phyloP scores from a whole-genome alignment of 768 basidiomycete genomes.

The Tricholoma sp. region DNA sequence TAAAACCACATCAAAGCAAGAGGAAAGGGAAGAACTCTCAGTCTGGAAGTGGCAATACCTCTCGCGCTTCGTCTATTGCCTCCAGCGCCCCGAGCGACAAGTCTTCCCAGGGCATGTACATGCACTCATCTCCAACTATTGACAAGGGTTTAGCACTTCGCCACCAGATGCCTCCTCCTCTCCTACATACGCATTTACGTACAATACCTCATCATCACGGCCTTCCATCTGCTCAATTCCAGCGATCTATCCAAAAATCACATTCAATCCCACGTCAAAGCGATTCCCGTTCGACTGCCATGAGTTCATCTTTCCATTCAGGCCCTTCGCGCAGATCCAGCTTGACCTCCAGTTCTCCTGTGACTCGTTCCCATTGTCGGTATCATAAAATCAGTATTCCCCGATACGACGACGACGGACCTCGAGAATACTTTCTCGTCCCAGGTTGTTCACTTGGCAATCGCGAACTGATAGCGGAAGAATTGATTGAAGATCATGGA shows the following conservation, averaged over 20 bases:
- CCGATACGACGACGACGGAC: slow-evolving; percentile 40
- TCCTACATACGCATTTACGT: slow-evolving; percentile 16
- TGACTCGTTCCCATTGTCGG: slow-evolving; percentile 65
- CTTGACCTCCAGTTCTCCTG: slow-evolving; percentile 36
- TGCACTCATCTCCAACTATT: slow-evolving; percentile 27
- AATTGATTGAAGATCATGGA: slow-evolving; percentile 59
- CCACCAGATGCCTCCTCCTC: slow-evolving; percentile 15
- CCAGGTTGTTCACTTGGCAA: slow-evolving; percentile 65
- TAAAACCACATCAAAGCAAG: slow-evolving; percentile 18
- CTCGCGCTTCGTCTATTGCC: slow-evolving; percentile 47
- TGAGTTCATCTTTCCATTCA: slow-evolving; percentile 10
- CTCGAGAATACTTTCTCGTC: slow-evolving; percentile 57
- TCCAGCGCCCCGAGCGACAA: slow-evolving; percentile 30
- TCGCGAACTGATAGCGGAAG: slow-evolving; percentile 49
- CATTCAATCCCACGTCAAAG: slow-evolving; percentile 3
- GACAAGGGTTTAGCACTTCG: slow-evolving; percentile 19
- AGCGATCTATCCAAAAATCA: slow-evolving; percentile 10
- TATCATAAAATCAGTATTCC: slow-evolving; percentile 67
- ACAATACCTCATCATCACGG: slow-evolving; percentile 30
- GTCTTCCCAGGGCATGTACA: slow-evolving; percentile 9
- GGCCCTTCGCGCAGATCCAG: slow-evolving; percentile 15
- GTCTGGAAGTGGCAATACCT: slow-evolving; percentile 25
- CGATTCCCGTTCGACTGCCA: slow-evolving; percentile 13
- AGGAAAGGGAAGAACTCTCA: slow-evolving; percentile 31
- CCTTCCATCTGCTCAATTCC: slow-evolving; percentile 25